phyloP scores from a whole-genome alignment of 441 rosid species.

The Euphorbia celastroides region DNA sequence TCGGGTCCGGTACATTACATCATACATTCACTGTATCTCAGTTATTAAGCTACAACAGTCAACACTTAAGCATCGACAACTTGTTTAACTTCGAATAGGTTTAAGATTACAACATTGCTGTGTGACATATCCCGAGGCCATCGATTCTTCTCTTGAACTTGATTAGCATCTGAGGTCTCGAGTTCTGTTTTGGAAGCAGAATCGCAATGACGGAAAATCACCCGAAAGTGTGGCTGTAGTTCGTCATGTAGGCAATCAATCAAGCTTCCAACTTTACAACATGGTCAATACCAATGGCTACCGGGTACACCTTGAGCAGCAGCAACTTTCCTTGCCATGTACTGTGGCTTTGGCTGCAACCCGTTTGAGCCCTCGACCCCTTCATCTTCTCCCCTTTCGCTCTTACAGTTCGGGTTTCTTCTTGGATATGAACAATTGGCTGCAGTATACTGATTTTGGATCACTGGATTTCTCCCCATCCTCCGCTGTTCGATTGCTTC shows the following conservation, averaged over 20 bases:
- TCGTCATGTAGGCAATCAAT: too few relatives aligned
- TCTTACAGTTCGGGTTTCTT: too few relatives aligned
- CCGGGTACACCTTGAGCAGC: slow-evolving; percentile 75
- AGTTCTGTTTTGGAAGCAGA: slow-evolving; percentile 12
- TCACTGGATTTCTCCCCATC: slow-evolving; percentile 58
- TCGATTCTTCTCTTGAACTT: slow-evolving; percentile 11
- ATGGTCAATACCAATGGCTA: slow-evolving; percentile 74
- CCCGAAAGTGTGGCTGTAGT: too few relatives aligned
- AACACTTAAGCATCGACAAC: too few relatives aligned
- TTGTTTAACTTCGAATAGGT: too few relatives aligned
- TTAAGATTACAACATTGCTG: too few relatives aligned
- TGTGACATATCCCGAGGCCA: slow-evolving; percentile 19
- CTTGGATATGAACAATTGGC: slow-evolving; percentile 50
- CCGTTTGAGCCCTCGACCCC: slow-evolving; percentile 52
- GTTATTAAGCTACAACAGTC: slow-evolving; percentile 24
- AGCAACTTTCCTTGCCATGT: slow-evolving; percentile 73
- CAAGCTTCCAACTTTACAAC: neutral
- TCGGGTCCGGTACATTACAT: too few relatives aligned
- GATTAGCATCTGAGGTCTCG: slow-evolving; percentile 10
- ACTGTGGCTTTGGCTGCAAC: slow-evolving; percentile 80
- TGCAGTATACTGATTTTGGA: slow-evolving; percentile 46
- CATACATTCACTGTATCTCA: neutral
- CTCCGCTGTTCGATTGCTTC: slow-evolving; percentile 75
- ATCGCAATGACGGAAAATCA: neutral
- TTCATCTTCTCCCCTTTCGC: slow-evolving; percentile 66